A percentile compares a stretch with the other conserved stretches of the same genome.
Conservation (phyloP, 169 alveolate species). For the Cryptosporidium parvum region DNA sequence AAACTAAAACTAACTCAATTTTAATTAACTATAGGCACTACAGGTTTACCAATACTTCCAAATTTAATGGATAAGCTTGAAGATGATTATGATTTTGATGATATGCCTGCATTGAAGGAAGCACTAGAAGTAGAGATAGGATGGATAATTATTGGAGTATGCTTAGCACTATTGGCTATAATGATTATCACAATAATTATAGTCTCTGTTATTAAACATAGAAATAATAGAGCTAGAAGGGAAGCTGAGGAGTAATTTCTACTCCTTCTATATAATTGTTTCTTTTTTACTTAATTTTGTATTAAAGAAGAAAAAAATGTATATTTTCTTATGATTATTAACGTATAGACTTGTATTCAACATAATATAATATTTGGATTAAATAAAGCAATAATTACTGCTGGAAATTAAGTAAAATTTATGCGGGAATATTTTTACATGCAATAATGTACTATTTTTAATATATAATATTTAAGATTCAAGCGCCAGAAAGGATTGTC, state of each 20-base stretch:
- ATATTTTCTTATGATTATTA: too few species aligned
- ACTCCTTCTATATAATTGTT: not conserved
- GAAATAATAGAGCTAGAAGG: slow-evolving; percentile 39
- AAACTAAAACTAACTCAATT: not conserved
- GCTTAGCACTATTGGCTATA: slow-evolving; percentile 24
- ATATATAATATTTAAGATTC: too few species aligned
- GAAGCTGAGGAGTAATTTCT: slow-evolving; percentile 8
- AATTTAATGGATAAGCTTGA: not conserved
- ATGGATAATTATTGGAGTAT: slow-evolving; percentile 45
- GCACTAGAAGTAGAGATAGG: slow-evolving; percentile 29
- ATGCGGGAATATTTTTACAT: not conserved
- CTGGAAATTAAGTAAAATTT: too few species aligned
- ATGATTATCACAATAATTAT: slow-evolving; percentile 28
- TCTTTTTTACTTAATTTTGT: not conserved
- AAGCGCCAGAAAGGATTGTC: not conserved
- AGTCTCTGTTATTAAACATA: slow-evolving; percentile 53
- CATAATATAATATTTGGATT: too few species aligned
- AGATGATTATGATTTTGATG: slow-evolving; percentile 19
- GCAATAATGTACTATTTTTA: not conserved
- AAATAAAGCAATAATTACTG: too few species aligned
- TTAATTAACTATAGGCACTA: not conserved
- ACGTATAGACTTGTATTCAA: too few species aligned
- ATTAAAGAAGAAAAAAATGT: too few species aligned
- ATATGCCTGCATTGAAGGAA: slow-evolving; percentile 2
- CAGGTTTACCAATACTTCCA: slow-evolving; percentile 66